Conservation (phyloP, 768 basidiomycete genomes). For the Myochromella boudieri region DNA sequence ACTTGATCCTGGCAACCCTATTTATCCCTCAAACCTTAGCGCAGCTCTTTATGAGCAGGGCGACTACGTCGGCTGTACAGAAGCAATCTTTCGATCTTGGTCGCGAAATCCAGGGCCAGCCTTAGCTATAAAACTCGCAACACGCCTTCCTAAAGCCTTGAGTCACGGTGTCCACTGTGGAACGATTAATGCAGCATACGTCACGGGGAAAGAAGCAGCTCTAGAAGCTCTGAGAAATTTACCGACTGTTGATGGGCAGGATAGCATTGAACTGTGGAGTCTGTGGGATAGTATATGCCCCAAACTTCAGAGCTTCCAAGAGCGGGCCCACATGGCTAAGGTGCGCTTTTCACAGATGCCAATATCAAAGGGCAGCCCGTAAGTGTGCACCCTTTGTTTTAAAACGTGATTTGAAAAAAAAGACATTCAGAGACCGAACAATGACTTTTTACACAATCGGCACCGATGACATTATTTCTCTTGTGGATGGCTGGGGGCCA, state of each 20-base stretch:
- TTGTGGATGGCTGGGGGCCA: slow-evolving; percentile 25
- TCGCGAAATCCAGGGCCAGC: slow-evolving; percentile 6
- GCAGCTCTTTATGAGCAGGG: slow-evolving; percentile 29
- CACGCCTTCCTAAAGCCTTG: slow-evolving; percentile 23
- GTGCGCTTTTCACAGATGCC: slow-evolving; percentile 14
- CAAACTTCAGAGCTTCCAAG: too few species aligned
- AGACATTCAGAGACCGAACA: too few species aligned
- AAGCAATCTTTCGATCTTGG: slow-evolving; percentile 22
- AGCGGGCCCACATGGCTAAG: slow-evolving; percentile 18
- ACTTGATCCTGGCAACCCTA: slow-evolving; percentile 16
- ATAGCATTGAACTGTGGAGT: too few species aligned
- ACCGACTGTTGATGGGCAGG: too few species aligned
- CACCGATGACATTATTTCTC: slow-evolving; percentile 25
- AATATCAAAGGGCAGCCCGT: too few species aligned
- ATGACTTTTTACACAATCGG: slow-evolving; percentile 16
- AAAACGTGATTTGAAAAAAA: too few species aligned
- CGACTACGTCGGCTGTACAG: slow-evolving; percentile 18
- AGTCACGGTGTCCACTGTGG: slow-evolving; percentile 20
- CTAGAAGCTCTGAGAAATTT: neutral
- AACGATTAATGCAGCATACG: slow-evolving; percentile 8
- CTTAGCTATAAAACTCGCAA: slow-evolving; percentile 19
- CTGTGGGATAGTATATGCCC: too few species aligned
- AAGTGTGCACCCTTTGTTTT: too few species aligned
- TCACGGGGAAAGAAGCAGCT: slow-evolving; percentile 10
- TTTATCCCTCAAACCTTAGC: slow-evolving; percentile 25